Percentiles rank a stretch among this genome's conserved stretches.
These are phyloP conservation scores for Barnettozyma vustinii DNA, from an alignment of 805 yeast species.

Conservation along the genomic window DNA sequence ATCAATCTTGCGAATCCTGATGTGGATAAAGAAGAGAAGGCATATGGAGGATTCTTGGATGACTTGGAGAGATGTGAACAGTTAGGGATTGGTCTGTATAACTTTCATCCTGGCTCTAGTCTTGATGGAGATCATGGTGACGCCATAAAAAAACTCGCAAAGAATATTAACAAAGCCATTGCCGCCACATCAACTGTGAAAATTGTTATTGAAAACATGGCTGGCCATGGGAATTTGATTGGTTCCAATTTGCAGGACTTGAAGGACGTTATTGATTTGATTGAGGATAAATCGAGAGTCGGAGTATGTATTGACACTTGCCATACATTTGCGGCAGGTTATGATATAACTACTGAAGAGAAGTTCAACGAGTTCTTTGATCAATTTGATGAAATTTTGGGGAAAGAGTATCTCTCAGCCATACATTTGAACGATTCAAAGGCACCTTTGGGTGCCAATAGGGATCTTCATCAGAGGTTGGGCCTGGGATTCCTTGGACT, in stretches of 20 bases:
- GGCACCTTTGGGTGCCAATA: conserved; percentile 84
- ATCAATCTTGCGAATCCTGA: conserved; percentile 93
- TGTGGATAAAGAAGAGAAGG: conserved; percentile 65
- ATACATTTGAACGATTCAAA: conserved; percentile 93
- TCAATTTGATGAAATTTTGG: conserved; percentile 68
- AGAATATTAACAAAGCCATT: conserved; percentile 74
- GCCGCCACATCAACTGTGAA: conserved; percentile 71
- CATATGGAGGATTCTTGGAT: conserved; percentile 74
- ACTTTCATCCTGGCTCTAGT: conserved; percentile 91
- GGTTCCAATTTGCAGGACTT: conserved; percentile 81
- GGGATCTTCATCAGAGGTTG: conserved; percentile 85
- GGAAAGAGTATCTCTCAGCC: conserved; percentile 68
- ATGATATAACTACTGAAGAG: conserved; percentile 64
- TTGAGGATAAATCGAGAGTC: conserved; percentile 79
- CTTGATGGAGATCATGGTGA: conserved; percentile 61
- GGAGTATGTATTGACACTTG: conserved; percentile 97
- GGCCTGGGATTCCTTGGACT: conserved; percentile 89
- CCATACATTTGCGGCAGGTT: conserved; percentile 95
- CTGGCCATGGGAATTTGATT: conserved; percentile 89
- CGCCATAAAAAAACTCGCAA: conserved; percentile 67
- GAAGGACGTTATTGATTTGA: conserved; percentile 62
- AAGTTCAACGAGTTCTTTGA: conserved; percentile 65
- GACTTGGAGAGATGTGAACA: conserved; percentile 85
- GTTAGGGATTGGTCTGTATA: conserved; percentile 78
- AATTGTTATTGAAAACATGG: conserved; percentile 94